Conservation (phyloP, 495 filamentous ascomycete genomes). For the Penicillium dipodomyicola region DNA sequence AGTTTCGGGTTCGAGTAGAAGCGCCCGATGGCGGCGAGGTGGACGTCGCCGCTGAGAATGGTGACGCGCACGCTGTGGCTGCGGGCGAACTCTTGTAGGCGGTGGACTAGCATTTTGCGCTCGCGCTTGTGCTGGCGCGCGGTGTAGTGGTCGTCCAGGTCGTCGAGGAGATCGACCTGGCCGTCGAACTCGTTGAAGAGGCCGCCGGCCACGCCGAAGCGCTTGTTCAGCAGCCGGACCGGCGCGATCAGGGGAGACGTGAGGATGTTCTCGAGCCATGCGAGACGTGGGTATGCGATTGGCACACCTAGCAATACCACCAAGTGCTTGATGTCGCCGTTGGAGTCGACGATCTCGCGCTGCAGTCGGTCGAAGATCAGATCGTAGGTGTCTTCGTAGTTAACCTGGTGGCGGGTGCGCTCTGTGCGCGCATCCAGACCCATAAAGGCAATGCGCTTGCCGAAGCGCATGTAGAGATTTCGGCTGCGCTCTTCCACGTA, state of each 20-base stretch:
- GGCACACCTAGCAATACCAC: slow-evolving; percentile 87
- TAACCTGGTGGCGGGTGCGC: slow-evolving; percentile 87
- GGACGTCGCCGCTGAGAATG: slow-evolving; percentile 80
- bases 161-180: slow-evolving; percentile 83
- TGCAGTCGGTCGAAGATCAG: slow-evolving; percentile 69
- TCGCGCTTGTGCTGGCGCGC: slow-evolving; percentile 89
- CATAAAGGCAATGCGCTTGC: slow-evolving; percentile 77
- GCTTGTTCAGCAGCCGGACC: slow-evolving; percentile 84
- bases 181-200: slow-evolving; percentile 95
- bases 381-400: slow-evolving; percentile 87
- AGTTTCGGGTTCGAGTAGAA: slow-evolving; percentile 70
- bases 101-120: slow-evolving; percentile 67
- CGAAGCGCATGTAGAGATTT: slow-evolving; percentile 80
- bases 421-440: slow-evolving; percentile 90
- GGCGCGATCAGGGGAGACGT: slow-evolving; percentile 78
- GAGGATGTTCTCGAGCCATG: slow-evolving; percentile 91
- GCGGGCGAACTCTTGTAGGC: slow-evolving; percentile 69
- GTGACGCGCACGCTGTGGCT: slow-evolving; percentile 74
- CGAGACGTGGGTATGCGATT: slow-evolving; percentile 90
- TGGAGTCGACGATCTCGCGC: slow-evolving; percentile 59
- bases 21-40: slow-evolving; percentile 69
- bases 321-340: slow-evolving; percentile 71
- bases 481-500: slow-evolving; percentile 80
- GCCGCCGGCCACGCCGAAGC: slow-evolving; percentile 79
- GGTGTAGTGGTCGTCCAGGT: slow-evolving; percentile 94